Conservation (phyloP, 73 alveolate species). For the Breviolum minutum region DNA sequence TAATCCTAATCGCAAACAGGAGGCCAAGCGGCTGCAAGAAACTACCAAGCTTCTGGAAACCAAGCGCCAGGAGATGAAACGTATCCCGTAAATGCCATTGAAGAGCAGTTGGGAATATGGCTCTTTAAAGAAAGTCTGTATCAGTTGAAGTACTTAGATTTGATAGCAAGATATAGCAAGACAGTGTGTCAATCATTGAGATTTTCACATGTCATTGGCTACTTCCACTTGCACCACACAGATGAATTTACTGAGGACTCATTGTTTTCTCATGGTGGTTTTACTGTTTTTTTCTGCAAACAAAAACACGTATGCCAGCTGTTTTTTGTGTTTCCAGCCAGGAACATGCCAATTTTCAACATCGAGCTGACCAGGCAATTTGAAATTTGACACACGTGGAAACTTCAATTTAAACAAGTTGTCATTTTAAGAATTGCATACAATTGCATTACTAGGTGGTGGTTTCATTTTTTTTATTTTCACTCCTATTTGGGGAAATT, state of each 20-base stretch:
- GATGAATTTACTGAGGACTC: too few relatives aligned
- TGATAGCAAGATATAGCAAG: too few relatives aligned
- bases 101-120: not conserved
- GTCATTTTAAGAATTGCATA: not conserved
- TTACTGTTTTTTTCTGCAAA: not conserved
- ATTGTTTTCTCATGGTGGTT: too few relatives aligned
- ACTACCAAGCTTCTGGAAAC: slow-evolving; percentile 48
- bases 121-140: too few relatives aligned
- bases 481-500: too few relatives aligned
- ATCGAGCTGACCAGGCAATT: slow-evolving; percentile 49
- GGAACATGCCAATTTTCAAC: slow-evolving; percentile 74
- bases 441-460: not conserved
- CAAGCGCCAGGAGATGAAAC: slow-evolving; percentile 58
- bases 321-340: not conserved
- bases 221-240: too few relatives aligned
- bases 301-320: not conserved
- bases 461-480: too few relatives aligned
- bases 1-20: not conserved
- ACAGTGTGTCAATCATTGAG: not conserved
- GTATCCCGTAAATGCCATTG: not conserved
- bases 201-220: not conserved
- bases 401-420: not conserved
- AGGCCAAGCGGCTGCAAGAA: slow-evolving; percentile 73
- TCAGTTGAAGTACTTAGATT: too few relatives aligned
- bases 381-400: too few relatives aligned